These are phyloP conservation scores for Globisporangium canariense DNA, from an alignment of 352 stramenopile species.

Conservation along the genomic window DNA sequence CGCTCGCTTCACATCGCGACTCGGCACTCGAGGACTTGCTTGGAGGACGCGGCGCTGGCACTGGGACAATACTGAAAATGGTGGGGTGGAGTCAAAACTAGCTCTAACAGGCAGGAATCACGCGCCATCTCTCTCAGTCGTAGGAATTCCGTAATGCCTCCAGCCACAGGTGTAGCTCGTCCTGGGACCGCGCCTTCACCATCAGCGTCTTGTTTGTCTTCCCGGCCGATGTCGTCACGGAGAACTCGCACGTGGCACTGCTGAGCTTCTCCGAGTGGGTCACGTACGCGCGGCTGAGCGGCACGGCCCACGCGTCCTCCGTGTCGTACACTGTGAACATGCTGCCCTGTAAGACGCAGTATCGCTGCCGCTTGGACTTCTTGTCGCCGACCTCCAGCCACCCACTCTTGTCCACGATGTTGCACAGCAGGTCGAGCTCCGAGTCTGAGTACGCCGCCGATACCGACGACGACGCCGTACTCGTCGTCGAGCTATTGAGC, in stretches of 20 bases:
- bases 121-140: conserved; percentile 28
- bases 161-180: conserved; percentile 79
- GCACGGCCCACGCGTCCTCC: conserved; percentile 77
- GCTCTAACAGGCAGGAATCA: conserved; percentile 11
- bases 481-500: conserved; percentile 68
- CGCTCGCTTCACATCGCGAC: neutral
- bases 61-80: conserved; percentile 9
- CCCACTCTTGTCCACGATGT: conserved; percentile 77
- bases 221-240: conserved; percentile 55
- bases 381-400: conserved; percentile 78
- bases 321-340: conserved; percentile 86
- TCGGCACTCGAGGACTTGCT: conserved; percentile 1
- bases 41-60: neutral
- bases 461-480: conserved; percentile 62
- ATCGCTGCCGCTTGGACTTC: conserved; percentile 68
- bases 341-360: conserved; percentile 72
- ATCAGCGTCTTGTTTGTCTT: conserved; percentile 73
- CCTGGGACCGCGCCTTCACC: conserved; percentile 57
- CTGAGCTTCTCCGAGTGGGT: conserved; percentile 64
- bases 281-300: conserved; percentile 73
- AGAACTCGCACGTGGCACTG: conserved; percentile 55
- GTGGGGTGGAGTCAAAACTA: conserved; percentile 14
- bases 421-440: conserved; percentile 63
- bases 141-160: conserved; percentile 53
- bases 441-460: conserved; percentile 68